Percentiles rank a stretch among this genome's conserved stretches.
Conservation (phyloP, 352 stramenopile genomes). For the Pythium brassicae region DNA sequence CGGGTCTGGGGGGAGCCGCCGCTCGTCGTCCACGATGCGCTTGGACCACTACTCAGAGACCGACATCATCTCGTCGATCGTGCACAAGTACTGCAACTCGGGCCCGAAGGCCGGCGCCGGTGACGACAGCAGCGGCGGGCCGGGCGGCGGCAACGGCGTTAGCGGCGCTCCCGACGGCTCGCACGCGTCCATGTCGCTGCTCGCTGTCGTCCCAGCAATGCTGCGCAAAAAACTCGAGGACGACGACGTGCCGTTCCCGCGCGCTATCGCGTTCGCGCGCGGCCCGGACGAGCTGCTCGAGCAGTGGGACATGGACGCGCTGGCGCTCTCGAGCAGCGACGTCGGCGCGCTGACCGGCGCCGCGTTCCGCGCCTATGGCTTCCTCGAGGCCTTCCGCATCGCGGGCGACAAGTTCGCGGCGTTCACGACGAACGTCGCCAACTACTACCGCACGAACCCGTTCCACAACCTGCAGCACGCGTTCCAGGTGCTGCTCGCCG, state of each 20-base stretch:
- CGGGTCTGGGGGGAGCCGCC: constrained; percentile 3
- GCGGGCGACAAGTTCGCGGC: constrained; percentile 44
- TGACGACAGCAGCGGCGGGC: background rate
- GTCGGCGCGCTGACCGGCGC: constrained; percentile 38
- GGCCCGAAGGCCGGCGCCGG: background rate
- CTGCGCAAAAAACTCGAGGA: constrained; percentile 52
- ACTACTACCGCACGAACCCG: constrained; percentile 69
- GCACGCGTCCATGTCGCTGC: constrained; percentile 8
- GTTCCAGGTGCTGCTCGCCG: constrained; percentile 58
- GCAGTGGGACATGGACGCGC: constrained; percentile 47
- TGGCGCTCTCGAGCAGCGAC: constrained; percentile 29
- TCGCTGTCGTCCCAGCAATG: constrained; percentile 17
- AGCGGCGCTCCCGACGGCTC: background rate
- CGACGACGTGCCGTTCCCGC: constrained; percentile 48
- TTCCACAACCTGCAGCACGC: constrained; percentile 84
- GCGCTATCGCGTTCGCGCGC: constrained; percentile 44
- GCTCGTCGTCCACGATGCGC: constrained; percentile 15
- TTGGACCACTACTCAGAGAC: constrained; percentile 38
- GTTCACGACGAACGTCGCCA: constrained; percentile 51
- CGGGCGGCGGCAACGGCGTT: too few species aligned
- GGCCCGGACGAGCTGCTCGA: constrained; percentile 41
- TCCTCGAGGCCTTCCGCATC: constrained; percentile 54
- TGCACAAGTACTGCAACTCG: constrained; percentile 46
- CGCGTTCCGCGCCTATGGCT: constrained; percentile 45
- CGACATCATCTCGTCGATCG: constrained; percentile 58